A percentile compares a stretch with the other conserved stretches of the same genome.
These are phyloP conservation scores for Monosporascus sp. DNA, from an alignment of 2,329 filamentous ascomycete species.

Conservation along the genomic window DNA sequence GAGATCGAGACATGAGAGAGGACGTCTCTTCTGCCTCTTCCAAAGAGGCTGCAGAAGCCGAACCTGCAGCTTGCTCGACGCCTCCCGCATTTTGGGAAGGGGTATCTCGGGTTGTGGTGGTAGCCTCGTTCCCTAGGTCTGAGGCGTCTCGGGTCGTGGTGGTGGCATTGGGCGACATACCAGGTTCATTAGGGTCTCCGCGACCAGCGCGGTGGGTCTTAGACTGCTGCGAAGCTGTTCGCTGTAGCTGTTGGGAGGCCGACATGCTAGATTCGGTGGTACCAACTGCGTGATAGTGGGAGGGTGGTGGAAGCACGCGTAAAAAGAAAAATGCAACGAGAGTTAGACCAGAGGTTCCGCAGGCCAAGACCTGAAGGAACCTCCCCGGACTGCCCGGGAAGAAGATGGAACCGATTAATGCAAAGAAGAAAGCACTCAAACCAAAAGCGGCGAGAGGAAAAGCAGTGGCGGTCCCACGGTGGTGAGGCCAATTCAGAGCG, in stretches of 20 bases:
- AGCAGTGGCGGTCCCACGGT: conserved; percentile 88
- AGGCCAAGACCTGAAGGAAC: conserved; percentile 74
- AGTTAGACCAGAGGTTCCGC: conserved; percentile 72
- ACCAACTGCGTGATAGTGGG: conserved; percentile 53
- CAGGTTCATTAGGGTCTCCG: conserved; percentile 50
- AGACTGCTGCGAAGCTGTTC: conserved; percentile 37
- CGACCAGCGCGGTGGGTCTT: conserved; percentile 36
- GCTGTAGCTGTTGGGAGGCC: conserved; percentile 35
- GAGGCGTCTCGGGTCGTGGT: conserved; percentile 23
- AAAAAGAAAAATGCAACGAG: conserved; percentile 81
- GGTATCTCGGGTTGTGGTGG: conserved; percentile 12
- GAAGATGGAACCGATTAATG: conserved; percentile 67
- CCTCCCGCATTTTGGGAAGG: conserved; percentile 11
- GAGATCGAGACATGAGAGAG: conserved; percentile 72
- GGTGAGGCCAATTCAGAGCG: conserved; percentile 85
- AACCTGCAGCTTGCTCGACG: conserved; percentile 11
- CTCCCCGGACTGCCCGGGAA: conserved; percentile 80
- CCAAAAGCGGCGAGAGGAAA: conserved; percentile 92
- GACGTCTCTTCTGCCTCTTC: conserved; percentile 66
- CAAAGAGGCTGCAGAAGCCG: conserved; percentile 9
- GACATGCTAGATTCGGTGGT: conserved; percentile 28
- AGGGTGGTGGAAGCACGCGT: conserved; percentile 58
- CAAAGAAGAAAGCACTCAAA: conserved; percentile 94
- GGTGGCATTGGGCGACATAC: conserved; percentile 50
- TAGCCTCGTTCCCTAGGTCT: conserved; percentile 15